A percentile compares a stretch with the other conserved stretches of the same genome.
Evolutionary conservation across 495 filamentous ascomycete species (phyloP).

Genomic region (Aspergillus coremiiformis): DNA sequence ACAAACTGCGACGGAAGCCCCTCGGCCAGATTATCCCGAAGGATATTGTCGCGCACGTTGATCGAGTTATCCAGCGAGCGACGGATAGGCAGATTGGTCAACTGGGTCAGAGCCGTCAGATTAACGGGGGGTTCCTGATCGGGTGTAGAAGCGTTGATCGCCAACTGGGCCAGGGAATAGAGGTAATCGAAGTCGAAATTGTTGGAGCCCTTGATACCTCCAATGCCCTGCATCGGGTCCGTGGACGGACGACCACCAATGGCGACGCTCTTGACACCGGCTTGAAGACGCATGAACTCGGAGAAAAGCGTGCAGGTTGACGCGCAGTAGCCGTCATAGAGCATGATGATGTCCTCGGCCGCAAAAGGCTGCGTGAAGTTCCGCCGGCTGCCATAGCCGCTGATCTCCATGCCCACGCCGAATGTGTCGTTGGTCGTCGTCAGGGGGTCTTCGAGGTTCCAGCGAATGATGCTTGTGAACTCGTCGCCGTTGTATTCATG

Average conservation of each 20-base stretch:
- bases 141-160: neutral
- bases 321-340: conserved; percentile 51
- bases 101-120: neutral
- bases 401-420: neutral
- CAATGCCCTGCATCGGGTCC: conserved; percentile 51
- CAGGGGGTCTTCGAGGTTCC: neutral
- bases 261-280: conserved; percentile 48
- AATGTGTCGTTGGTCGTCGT: neutral
- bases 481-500: neutral
- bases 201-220: conserved; percentile 43
- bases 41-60: conserved; percentile 17
- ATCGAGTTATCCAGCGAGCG: neutral
- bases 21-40: neutral
- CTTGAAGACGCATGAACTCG: conserved; percentile 43
- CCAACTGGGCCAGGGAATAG: neutral
- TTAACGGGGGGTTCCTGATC: neutral
- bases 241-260: conserved; percentile 49
- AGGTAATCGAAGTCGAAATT: neutral
- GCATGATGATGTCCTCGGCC: neutral
- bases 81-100: neutral
- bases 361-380: neutral
- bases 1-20: conserved; percentile 19
- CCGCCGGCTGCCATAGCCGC: neutral
- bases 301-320: conserved; percentile 52
- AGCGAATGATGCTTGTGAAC: neutral